Evolutionary conservation across 306 rosid genomes (phyloP).

Genomic region (Spatholobus suberectus): DNA sequence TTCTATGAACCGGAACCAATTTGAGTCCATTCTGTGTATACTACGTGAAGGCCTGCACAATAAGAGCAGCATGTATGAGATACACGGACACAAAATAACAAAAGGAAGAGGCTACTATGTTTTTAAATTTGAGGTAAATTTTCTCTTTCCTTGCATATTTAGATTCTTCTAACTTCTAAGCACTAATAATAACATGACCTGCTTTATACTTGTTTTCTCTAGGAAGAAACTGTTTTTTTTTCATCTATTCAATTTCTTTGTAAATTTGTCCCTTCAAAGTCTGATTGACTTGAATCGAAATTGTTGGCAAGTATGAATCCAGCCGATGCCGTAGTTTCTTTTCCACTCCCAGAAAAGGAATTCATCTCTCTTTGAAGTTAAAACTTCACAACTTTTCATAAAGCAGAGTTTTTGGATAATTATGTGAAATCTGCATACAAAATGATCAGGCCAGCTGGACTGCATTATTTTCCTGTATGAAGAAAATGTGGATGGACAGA

Average conservation of each 20-base stretch:
- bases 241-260: not conserved
- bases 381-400: not conserved
- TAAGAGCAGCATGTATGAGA: conserved; percentile 89
- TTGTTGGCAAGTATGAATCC: not conserved
- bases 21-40: conserved; percentile 87
- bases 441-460: conserved; percentile 25
- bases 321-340: conserved; percentile 8
- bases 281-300: conserved; percentile 22
- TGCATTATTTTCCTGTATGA: conserved; percentile 31
- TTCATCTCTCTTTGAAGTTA: conserved; percentile 17
- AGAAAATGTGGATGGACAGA: conserved; percentile 23
- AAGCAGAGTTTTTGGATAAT: conserved; percentile 18
- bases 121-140: conserved; percentile 79
- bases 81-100: conserved; percentile 80
- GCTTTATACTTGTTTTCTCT: not conserved
- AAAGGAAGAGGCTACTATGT: conserved; percentile 89
- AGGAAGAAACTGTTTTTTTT: not conserved
- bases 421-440: conserved; percentile 12
- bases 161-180: not conserved
- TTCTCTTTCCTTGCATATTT: conserved; percentile 8
- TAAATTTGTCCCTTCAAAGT: conserved; percentile 25
- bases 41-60: conserved; percentile 77
- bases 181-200: conserved; percentile 7
- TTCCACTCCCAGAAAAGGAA: conserved; percentile 7
- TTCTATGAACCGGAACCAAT: conserved; percentile 95